These are phyloP conservation scores for Roridomyces roridus DNA, from an alignment of 768 basidiomycete species.

Conservation along the genomic window DNA sequence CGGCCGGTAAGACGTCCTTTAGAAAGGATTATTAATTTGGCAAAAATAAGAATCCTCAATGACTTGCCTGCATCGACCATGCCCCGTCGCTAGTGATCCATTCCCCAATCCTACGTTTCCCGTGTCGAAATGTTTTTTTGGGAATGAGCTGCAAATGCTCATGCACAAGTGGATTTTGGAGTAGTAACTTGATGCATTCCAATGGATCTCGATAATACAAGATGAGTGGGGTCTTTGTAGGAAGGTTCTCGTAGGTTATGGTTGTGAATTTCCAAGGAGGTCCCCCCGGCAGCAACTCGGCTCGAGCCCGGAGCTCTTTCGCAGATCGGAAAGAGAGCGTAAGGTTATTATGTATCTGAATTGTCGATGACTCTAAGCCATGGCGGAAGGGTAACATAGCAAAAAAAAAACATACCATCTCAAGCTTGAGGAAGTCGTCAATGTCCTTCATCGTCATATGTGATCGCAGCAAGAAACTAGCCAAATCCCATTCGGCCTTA, in stretches of 20 bases:
- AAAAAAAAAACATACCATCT: slow-evolving; percentile 26
- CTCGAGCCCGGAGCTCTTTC: slow-evolving; percentile 24
- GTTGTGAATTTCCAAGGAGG: slow-evolving; percentile 26
- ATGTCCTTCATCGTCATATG: slow-evolving; percentile 35
- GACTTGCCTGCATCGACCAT: slow-evolving; percentile 34
- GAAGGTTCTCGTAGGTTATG: neutral
- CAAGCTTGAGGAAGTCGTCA: slow-evolving; percentile 33
- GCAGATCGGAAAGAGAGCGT: slow-evolving; percentile 19
- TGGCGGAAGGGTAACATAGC: neutral
- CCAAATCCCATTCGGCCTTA: slow-evolving; percentile 39
- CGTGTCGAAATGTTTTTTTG: slow-evolving; percentile 19
- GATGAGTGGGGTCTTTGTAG: slow-evolving; percentile 22
- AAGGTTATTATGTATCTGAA: neutral
- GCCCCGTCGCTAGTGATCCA: slow-evolving; percentile 31
- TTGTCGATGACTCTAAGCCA: neutral
- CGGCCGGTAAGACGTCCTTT: neutral
- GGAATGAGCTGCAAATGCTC: slow-evolving; percentile 29
- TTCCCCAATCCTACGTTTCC: slow-evolving; percentile 25
- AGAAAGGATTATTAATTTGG: no score
- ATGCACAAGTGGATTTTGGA: slow-evolving; percentile 29
- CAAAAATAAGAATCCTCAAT: neutral
- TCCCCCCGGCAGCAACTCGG: slow-evolving; percentile 26
- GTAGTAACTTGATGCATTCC: slow-evolving; percentile 31
- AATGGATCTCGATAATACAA: slow-evolving; percentile 34
- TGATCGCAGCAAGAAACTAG: slow-evolving; percentile 32